Evolutionary conservation across 2,329 filamentous ascomycete species (phyloP).

Genomic region (Cercospora brassicicola): DNA sequence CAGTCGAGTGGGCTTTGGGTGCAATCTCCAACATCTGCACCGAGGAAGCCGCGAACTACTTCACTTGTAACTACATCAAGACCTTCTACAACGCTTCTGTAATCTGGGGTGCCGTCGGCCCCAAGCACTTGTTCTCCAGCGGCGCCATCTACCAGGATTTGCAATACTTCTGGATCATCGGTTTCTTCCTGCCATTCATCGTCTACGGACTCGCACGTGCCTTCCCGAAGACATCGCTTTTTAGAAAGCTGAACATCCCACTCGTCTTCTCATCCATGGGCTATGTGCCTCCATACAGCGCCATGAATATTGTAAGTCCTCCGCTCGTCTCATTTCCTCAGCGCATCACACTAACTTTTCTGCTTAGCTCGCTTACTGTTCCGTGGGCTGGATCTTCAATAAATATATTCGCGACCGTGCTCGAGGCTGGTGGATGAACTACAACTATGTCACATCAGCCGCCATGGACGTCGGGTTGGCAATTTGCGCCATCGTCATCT

Average conservation of each 20-base stretch:
- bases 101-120: conserved; percentile 32
- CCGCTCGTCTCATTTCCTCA: background rate
- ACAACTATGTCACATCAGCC: conserved; percentile 84
- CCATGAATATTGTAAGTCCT: conserved; percentile 59
- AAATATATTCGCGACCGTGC: conserved; percentile 68
- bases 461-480: conserved; percentile 81
- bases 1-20: conserved; percentile 46
- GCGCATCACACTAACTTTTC: background rate
- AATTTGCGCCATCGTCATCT: conserved; percentile 80
- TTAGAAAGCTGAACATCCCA: conserved; percentile 46
- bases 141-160: conserved; percentile 74
- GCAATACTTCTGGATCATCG: conserved; percentile 79
- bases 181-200: conserved; percentile 70
- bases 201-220: conserved; percentile 63
- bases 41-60: conserved; percentile 19
- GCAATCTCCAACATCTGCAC: conserved; percentile 39
- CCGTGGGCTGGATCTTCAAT: conserved; percentile 85
- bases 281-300: conserved; percentile 81
- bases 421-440: conserved; percentile 69
- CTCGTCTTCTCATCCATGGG: conserved; percentile 77
- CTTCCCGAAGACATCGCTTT: conserved; percentile 21
- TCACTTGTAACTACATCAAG: conserved; percentile 27
- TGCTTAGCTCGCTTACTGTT: conserved; percentile 75
- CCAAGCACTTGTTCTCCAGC: conserved; percentile 50
- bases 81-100: conserved; percentile 30